phyloP scores from a whole-genome alignment of 805 yeast species.

The Alloascoidea africana region DNA sequence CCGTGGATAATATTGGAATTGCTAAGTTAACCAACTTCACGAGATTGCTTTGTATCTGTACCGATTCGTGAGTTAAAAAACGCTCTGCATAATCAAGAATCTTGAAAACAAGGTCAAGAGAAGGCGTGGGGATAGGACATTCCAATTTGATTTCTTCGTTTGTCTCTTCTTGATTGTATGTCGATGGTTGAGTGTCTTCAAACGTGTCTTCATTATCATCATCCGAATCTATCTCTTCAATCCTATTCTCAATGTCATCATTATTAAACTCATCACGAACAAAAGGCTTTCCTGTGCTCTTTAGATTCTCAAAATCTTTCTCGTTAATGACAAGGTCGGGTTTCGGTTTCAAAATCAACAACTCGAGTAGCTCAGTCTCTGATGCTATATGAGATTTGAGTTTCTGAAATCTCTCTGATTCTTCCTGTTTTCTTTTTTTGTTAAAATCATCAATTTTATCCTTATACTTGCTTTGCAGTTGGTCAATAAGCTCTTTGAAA shows the following conservation, averaged over 20 bases:
- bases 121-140: conserved; percentile 45
- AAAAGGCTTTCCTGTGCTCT: conserved; percentile 21
- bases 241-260: conserved; percentile 14
- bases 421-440: conserved; percentile 6
- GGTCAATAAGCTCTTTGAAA: conserved; percentile 43
- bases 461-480: conserved; percentile 25
- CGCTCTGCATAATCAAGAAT: conserved; percentile 59
- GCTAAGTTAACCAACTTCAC: conserved; percentile 29
- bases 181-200: conserved; percentile 20
- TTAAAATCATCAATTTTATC: conserved; percentile 13
- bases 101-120: conserved; percentile 43
- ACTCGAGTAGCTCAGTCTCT: conserved; percentile 9
- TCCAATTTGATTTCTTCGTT: conserved; percentile 33
- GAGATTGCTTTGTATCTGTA: conserved; percentile 38
- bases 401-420: conserved; percentile 2
- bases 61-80: conserved; percentile 51
- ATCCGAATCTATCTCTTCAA: conserved; percentile 16
- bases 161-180: conserved; percentile 16
- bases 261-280: conserved; percentile 19
- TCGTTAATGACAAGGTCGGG: conserved; percentile 9
- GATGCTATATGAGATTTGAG: background rate
- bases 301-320: conserved; percentile 14
- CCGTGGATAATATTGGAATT: conserved; percentile 39
- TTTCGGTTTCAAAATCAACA: conserved; percentile 11
- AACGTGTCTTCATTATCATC: conserved; percentile 18